Conservation (phyloP, 306 rosid genomes). For the Senna siamea region DNA sequence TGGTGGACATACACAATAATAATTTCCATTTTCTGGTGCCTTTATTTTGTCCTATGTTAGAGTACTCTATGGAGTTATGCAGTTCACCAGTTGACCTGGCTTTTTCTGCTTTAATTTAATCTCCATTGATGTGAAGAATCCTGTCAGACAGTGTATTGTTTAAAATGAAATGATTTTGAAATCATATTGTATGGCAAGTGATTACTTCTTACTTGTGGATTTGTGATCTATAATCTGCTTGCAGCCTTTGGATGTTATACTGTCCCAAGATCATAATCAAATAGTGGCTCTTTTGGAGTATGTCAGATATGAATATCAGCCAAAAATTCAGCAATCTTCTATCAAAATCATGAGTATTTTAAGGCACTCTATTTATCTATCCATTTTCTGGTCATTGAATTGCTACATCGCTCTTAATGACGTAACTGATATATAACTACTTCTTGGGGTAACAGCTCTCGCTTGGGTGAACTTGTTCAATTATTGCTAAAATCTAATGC, state of each 20-base stretch:
- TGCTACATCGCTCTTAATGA: constrained; percentile 24
- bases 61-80: no score
- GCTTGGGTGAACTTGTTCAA: constrained; percentile 92
- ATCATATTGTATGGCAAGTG: constrained; percentile 5
- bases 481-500: constrained; percentile 79
- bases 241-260: constrained; percentile 97
- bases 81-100: no score
- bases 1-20: no score
- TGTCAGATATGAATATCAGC: constrained; percentile 92
- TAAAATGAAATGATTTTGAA: no score
- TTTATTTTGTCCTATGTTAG: no score
- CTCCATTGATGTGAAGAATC: no score
- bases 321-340: constrained; percentile 84
- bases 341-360: constrained; percentile 93
- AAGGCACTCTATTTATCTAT: constrained; percentile 58
- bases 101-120: no score
- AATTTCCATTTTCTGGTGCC: no score
- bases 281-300: constrained; percentile 89
- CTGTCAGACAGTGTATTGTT: no score
- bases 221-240: constrained; percentile 36
- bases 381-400: constrained; percentile 31
- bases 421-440: constrained; percentile 32
- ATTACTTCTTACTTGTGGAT: background rate
- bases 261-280: constrained; percentile 94
- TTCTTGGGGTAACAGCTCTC: constrained; percentile 75